Conservation (phyloP, 176 grass and related monocot species). For the Puya raimondii region DNA sequence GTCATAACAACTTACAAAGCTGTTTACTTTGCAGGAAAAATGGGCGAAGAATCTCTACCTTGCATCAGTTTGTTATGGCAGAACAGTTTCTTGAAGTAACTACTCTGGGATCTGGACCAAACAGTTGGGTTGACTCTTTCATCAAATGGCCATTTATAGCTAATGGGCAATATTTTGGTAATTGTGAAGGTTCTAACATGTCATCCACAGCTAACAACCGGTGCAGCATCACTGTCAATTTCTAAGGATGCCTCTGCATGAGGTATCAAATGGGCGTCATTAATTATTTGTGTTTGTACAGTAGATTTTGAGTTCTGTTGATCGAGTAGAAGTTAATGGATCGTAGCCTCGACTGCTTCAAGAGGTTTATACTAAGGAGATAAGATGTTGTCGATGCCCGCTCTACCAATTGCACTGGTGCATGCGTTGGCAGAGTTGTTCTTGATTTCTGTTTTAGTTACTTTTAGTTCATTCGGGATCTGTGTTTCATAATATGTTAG, state of each 20-base stretch:
- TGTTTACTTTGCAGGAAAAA: constrained; percentile 63
- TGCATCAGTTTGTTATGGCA: constrained; percentile 90
- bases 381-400: not conserved
- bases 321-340: not conserved
- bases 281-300: constrained; percentile 35
- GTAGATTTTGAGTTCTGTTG: constrained; percentile 12
- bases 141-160: constrained; percentile 12
- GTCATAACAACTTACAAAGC: constrained; percentile 3
- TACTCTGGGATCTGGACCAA: constrained; percentile 14
- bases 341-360: not conserved
- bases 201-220: constrained; percentile 16
- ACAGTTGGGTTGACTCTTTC: not conserved
- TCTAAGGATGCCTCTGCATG: constrained; percentile 12
- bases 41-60: constrained; percentile 87
- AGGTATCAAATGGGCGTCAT: constrained; percentile 4
- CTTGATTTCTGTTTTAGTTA: too few species aligned
- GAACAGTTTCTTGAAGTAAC: constrained; percentile 58
- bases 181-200: not conserved
- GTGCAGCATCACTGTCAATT: constrained; percentile 6
- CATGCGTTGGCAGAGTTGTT: too few species aligned
- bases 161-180: too few species aligned
- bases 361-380: not conserved
- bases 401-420: not conserved
- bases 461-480: too few species aligned
- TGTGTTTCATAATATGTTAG: too few species aligned